Evolutionary conservation across 2,329 filamentous ascomycete species (phyloP).

Genomic region (Beauveria caledonica): DNA sequence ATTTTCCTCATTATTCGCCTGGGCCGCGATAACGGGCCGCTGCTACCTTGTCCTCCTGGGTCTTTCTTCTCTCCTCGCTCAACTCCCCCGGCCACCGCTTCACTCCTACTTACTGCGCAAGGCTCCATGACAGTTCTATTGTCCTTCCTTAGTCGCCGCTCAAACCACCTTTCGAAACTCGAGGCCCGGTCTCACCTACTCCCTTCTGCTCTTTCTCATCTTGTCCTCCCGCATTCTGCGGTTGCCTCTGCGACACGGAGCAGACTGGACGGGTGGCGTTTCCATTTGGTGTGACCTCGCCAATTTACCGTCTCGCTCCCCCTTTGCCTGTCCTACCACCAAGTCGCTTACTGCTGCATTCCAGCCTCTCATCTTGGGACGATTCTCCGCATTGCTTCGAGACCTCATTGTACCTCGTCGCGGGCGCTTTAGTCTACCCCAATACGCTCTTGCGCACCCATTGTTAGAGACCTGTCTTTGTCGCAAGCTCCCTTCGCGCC

Average conservation of each 20-base stretch:
- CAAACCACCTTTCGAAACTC: background rate
- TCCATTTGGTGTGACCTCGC: conserved; percentile 2
- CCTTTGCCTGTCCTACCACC: background rate
- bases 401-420: background rate
- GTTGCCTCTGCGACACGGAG: background rate
- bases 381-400: background rate
- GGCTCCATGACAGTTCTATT: conserved; percentile 1
- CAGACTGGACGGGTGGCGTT: background rate
- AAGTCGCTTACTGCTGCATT: conserved; percentile 1
- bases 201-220: background rate
- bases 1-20: background rate
- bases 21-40: conserved; percentile 1
- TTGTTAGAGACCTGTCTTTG: background rate
- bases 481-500: background rate
- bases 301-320: background rate
- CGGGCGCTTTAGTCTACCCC: background rate
- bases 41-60: background rate
- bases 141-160: background rate
- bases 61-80: background rate
- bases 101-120: background rate
- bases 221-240: background rate
- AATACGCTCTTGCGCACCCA: background rate
- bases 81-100: background rate
- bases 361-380: background rate
- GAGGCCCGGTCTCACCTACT: background rate